These are phyloP conservation scores for Camelina laxa DNA, from an alignment of 345 rosid genomes.

Conservation along the genomic window DNA sequence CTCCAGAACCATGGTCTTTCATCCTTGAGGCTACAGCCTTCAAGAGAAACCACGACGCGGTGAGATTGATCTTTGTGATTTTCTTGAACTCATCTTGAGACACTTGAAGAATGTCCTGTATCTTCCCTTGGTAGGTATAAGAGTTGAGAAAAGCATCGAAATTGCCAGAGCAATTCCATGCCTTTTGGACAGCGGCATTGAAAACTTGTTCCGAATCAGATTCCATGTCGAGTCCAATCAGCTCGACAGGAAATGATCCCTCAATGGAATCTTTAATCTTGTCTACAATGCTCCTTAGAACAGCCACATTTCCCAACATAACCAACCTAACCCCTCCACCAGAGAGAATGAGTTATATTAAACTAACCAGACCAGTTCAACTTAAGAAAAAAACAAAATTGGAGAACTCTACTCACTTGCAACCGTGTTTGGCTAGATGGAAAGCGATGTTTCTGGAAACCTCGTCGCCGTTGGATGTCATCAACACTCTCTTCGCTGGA, in stretches of 20 bases:
- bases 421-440: constrained; percentile 73
- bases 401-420: constrained; percentile 50
- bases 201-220: constrained; percentile 64
- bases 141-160: constrained; percentile 85
- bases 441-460: constrained; percentile 70
- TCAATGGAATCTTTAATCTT: constrained; percentile 48
- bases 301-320: constrained; percentile 72
- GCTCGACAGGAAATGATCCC: constrained; percentile 50
- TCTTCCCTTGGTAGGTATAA: constrained; percentile 72
- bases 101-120: constrained; percentile 66
- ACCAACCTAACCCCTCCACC: constrained; percentile 59
- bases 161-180: constrained; percentile 56
- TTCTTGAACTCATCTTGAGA: constrained; percentile 66
- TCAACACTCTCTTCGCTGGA: constrained; percentile 69
- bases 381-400: too few relatives aligned
- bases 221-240: constrained; percentile 79
- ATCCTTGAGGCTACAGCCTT: constrained; percentile 75
- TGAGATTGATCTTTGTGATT: constrained; percentile 60
- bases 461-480: constrained; percentile 81
- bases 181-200: constrained; percentile 75
- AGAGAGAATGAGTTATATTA: background rate
- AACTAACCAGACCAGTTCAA: background rate
- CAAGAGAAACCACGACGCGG: constrained; percentile 78
- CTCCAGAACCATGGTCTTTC: constrained; percentile 65
- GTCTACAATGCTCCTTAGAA: constrained; percentile 51